Evolutionary conservation across 768 basidiomycete genomes (phyloP), one percentile per base, ranked within the genome.

Genomic region (Clathrus columnatus): DNA sequence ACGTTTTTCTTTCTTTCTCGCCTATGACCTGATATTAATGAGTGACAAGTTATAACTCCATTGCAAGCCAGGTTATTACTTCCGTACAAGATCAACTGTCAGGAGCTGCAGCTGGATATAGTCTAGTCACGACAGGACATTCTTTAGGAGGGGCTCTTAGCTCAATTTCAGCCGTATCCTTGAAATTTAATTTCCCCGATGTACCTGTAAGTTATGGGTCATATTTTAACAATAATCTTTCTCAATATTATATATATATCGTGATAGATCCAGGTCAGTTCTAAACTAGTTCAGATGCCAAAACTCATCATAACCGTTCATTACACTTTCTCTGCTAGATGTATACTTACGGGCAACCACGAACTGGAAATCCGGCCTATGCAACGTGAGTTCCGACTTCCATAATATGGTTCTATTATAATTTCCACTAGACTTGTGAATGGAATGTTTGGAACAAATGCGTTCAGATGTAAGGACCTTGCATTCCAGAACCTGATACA

Each of bases 401-500:
- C n/a, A 16, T 36, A n/a, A 36, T 14, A 2, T 76, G 78, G 55
- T 58, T 58, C 1, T 52, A 56, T 5, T 48, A 60, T 2, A 73
- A 73, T 10, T 50, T 50, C 24, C 20, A 29, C 14, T 30, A 50
- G 49, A 3, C 20, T 50, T 4, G 49, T 50, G 7, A 50, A 50
- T 18, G 24, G 20, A 18, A 26, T 50, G 49, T 50, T 50, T 30
- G 49, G 49, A 24, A 50, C 5, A 17, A 18, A 50, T 29, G 49
- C 49, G 7, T 50, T 50, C 20, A 18, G 49, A 20, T 50, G 49
- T 50, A 14, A 26, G 49, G 23, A 7, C 20, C 30, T 24, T 24
- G 57, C 69, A 74, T 51, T 77, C 69, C 60, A 69, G 79, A 63
- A n/a, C n/a, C n/a, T n/a, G n/a, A n/a, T 71, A 75, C 74, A 49